phyloP scores from a whole-genome alignment of 805 yeast genomes.

The Nakazawaea populi region DNA sequence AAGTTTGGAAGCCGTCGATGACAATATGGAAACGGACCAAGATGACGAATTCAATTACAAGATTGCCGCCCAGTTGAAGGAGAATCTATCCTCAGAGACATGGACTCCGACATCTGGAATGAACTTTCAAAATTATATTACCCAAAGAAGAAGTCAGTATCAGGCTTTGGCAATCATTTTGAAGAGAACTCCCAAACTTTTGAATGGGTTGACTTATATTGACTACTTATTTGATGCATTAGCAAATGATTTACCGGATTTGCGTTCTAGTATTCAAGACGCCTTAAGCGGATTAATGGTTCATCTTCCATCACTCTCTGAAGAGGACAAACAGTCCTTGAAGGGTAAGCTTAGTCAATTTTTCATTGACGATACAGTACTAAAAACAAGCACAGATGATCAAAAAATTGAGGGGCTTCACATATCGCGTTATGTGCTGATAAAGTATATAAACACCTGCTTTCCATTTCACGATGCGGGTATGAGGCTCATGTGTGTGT shows the following conservation, averaged over 20 bases:
- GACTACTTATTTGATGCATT: conserved; percentile 69
- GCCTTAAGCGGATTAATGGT: conserved; percentile 55
- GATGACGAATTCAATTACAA: conserved; percentile 29
- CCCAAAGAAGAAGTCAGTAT: conserved; percentile 60
- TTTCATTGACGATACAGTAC: conserved; percentile 26
- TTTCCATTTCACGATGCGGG: conserved; percentile 63
- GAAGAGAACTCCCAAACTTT: conserved; percentile 33
- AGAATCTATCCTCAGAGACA: conserved; percentile 39
- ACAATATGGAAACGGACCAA: conserved; percentile 12
- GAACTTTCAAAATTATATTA: conserved; percentile 26
- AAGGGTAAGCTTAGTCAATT: conserved; percentile 30
- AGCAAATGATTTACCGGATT: conserved; percentile 54
- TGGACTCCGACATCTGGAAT: conserved; percentile 19
- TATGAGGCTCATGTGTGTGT: conserved; percentile 60
- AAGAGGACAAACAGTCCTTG: conserved; percentile 32
- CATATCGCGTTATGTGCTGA: conserved; percentile 55
- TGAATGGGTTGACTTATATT: conserved; percentile 43
- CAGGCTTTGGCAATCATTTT: conserved; percentile 73
- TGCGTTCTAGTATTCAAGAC: conserved; percentile 66
- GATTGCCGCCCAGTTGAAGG: conserved; percentile 49
- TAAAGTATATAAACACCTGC: conserved; percentile 58
- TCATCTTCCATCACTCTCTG: conserved; percentile 36
- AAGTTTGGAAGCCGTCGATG: conserved; percentile 8
- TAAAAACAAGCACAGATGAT: conserved; percentile 11
- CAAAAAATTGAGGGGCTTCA: conserved; percentile 29